Evolutionary conservation across 2,329 filamentous ascomycete genomes (phyloP).

Genomic region (Clonostachys rhizophaga): DNA sequence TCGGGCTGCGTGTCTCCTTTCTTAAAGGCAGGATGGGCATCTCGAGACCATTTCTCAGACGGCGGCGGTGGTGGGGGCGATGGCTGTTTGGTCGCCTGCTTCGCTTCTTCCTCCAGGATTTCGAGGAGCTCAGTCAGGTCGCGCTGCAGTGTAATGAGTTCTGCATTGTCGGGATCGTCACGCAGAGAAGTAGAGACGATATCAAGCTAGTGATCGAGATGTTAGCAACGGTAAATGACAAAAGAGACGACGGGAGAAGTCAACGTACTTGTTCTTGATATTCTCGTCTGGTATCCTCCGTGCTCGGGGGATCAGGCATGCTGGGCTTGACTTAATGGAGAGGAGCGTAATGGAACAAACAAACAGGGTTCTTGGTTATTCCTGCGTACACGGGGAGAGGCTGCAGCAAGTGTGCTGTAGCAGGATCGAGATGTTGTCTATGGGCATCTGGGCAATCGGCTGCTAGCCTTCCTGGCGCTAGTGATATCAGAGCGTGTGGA

Average conservation of each 20-base stretch:
- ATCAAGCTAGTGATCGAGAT: conserved; percentile 58
- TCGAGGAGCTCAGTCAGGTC: conserved; percentile 81
- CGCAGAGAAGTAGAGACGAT: conserved; percentile 71
- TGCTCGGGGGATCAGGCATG: conserved; percentile 11
- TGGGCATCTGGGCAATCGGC: too few species aligned
- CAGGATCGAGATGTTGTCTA: too few species aligned
- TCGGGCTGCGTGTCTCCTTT: conserved; percentile 36
- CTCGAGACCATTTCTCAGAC: conserved; percentile 72
- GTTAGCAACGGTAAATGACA: background rate
- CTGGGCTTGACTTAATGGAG: too few species aligned
- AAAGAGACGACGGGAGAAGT: background rate
- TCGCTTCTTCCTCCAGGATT: conserved; percentile 73
- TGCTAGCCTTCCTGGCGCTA: too few species aligned
- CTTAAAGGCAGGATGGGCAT: conserved; percentile 75
- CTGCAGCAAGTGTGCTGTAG: too few species aligned
- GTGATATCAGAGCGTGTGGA: too few species aligned
- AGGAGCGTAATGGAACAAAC: too few species aligned
- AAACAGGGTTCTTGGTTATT: too few species aligned
- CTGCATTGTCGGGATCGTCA: conserved; percentile 74
- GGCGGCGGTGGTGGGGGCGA: conserved; percentile 41
- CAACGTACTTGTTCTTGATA: conserved; percentile 51
- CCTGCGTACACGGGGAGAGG: too few species aligned
- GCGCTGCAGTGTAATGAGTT: conserved; percentile 70
- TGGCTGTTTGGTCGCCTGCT: conserved; percentile 49
- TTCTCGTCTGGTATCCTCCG: conserved; percentile 47